These are phyloP conservation scores for Pichia deserticola DNA, from an alignment of 805 yeast species.

Conservation along the genomic window DNA sequence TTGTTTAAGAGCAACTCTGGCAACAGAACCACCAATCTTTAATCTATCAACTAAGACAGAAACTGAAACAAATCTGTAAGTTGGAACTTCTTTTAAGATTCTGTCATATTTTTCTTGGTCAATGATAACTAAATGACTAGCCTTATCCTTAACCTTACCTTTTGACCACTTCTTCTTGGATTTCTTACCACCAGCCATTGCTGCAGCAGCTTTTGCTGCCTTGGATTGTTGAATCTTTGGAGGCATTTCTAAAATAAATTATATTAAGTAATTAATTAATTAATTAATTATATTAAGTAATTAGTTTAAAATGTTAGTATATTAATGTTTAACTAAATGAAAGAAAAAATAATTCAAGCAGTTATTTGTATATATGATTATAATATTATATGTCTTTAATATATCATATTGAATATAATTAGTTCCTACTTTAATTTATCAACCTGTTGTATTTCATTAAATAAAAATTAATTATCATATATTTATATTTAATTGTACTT, in stretches of 20 bases:
- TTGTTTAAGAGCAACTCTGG: conserved; percentile 96
- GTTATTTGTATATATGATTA: too few relatives aligned
- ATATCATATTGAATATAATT: too few relatives aligned
- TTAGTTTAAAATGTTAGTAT: conserved; percentile 14
- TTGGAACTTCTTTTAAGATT: conserved; percentile 98
- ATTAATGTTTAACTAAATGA: background rate
- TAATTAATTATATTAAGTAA: too few relatives aligned
- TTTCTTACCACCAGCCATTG: conserved; percentile 99
- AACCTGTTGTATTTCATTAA: too few relatives aligned
- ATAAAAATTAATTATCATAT: background rate
- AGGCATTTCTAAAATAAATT: conserved; percentile 61
- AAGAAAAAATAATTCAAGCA: background rate
- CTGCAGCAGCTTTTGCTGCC: conserved; percentile 99
- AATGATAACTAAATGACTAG: conserved; percentile 92
- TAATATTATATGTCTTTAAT: too few relatives aligned
- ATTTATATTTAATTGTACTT: background rate
- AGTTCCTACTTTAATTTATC: too few relatives aligned
- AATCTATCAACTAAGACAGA: conserved; percentile 98
- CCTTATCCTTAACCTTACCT: conserved; percentile 99
- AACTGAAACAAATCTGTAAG: conserved; percentile 96
- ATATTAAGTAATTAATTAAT: too few relatives aligned
- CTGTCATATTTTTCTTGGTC: conserved; percentile 99
- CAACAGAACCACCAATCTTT: conserved; percentile 98
- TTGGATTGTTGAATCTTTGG: conserved; percentile 98
- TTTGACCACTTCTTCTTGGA: conserved; percentile 99